Percentiles rank a stretch among this genome's conserved stretches.
Conservation (phyloP, 75 land plant genomes). For the Selaginella moellendorffii region DNA sequence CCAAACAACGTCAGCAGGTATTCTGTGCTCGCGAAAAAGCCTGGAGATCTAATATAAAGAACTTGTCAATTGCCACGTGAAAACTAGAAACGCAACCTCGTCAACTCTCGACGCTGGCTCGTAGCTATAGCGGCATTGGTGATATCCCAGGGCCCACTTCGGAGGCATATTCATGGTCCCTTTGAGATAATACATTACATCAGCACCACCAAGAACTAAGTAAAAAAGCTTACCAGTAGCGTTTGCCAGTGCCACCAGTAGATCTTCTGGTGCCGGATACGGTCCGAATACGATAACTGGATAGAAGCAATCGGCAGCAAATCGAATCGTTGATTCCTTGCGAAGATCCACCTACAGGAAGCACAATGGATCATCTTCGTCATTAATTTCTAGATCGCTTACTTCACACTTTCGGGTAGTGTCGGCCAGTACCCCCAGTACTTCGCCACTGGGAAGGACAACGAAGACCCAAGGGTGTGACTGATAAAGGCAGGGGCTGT, state of each 20-base stretch:
- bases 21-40: conserved; percentile 55
- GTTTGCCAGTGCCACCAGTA: conserved; percentile 52
- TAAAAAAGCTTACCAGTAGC: conserved; percentile 62
- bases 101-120: conserved; percentile 52
- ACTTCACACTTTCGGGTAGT: conserved; percentile 90
- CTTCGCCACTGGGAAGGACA: conserved; percentile 66
- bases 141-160: conserved; percentile 92
- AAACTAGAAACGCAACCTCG: conserved; percentile 45
- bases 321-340: conserved; percentile 35
- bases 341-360: conserved; percentile 56
- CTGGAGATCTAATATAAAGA: conserved; percentile 24
- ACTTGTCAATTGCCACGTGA: too few species aligned
- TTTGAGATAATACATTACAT: conserved; percentile 6
- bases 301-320: conserved; percentile 41
- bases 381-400: neutral
- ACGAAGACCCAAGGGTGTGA: conserved; percentile 95
- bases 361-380: neutral
- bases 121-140: conserved; percentile 97
- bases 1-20: conserved; percentile 98
- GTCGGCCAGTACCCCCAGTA: conserved; percentile 85
- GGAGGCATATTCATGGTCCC: conserved; percentile 90
- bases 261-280: conserved; percentile 51
- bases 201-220: neutral
- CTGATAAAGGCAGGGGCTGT: conserved; percentile 81
- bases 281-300: conserved; percentile 91